These are phyloP conservation scores for Lactifluus rugatus DNA, from an alignment of 768 basidiomycete species.

Conservation along the genomic window DNA sequence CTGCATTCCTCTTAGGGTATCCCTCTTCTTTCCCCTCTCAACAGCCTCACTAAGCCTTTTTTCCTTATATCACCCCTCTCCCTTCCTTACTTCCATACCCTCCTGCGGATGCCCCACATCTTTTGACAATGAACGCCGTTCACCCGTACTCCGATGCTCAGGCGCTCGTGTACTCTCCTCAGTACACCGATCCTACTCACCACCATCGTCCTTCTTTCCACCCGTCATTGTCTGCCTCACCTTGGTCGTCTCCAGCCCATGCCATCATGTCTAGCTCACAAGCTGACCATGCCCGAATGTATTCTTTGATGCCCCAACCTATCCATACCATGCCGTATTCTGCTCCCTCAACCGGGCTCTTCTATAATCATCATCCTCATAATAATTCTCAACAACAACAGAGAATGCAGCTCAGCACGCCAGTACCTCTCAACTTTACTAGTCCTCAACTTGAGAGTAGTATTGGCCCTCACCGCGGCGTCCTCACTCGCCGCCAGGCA, in stretches of 20 bases:
- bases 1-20: slow-evolving; percentile 10
- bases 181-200: slow-evolving; percentile 19
- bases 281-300: slow-evolving; percentile 20
- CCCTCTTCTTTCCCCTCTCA: slow-evolving; percentile 10
- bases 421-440: slow-evolving; percentile 14
- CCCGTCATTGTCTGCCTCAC: slow-evolving; percentile 14
- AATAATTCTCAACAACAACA: slow-evolving; percentile 9
- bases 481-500: slow-evolving; percentile 18
- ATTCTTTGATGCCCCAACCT: slow-evolving; percentile 21
- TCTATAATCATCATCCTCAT: slow-evolving; percentile 17
- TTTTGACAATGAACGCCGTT: slow-evolving; percentile 17
- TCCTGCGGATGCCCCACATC: slow-evolving; percentile 18
- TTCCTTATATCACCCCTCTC: slow-evolving; percentile 16
- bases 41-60: slow-evolving; percentile 4
- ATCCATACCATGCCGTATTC: slow-evolving; percentile 21
- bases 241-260: slow-evolving; percentile 22
- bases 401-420: slow-evolving; percentile 12
- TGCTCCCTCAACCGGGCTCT: slow-evolving; percentile 15
- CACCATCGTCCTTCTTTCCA: slow-evolving; percentile 18
- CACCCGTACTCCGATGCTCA: slow-evolving; percentile 18
- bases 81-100: slow-evolving; percentile 5
- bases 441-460: slow-evolving; percentile 17
- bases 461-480: slow-evolving; percentile 19
- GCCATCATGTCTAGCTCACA: slow-evolving; percentile 17
- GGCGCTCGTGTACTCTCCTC: slow-evolving; percentile 13